Evolutionary conservation across 1,284 basidiomycete genomes (phyloP), one percentile per base, ranked within the genome.

Genomic region (Singerocomus inundabilis): DNA sequence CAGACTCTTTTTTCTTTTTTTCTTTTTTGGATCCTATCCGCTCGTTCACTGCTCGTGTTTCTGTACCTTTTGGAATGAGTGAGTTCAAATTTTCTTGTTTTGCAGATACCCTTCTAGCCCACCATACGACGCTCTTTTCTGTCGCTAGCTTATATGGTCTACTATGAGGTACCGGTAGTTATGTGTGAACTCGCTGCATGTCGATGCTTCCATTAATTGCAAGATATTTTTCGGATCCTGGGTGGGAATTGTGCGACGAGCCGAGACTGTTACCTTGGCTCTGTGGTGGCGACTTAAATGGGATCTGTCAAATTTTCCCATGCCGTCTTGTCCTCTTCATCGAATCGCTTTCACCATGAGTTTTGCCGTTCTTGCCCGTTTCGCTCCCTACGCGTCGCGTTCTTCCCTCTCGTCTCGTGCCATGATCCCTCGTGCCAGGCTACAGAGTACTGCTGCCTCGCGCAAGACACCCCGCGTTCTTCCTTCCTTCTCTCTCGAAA

Each of bases 401-500:
- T 53, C 61, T 28, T 48, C 43, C 18, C 16, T 44, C n/a, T 35
- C 47, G 30, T 47, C 51, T 25, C 60, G 62, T 44, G 34, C 43
- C 0, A 6, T 37, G 16, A 46, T 54, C 13, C 53, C 51, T 13
- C 54, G 50, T 6, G 35, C 44, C 40, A 61, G 70, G 55, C 38
- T 60, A 48, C 58, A 69, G 53, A 62, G 59, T 52, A 61, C 59
- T 9, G 48, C 58, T 6, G 48, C 51, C 28, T 48, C 56, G 6
- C 49, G 53, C 21, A 48, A 51, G 54, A 33, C 66, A 57, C 66
- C 62, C 11, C 63, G 67, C 25, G 53, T 67, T n/a, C 73, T 89
- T 39, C 77, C 82, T 13, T 73, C 78, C 28, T 85, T 89, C 60
- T 87, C 85, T 11, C 76, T 90, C 70, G 73, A 81, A 59, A 77